Conservation (phyloP, 148 eudicot species). For the Amaranthus cruentus region DNA sequence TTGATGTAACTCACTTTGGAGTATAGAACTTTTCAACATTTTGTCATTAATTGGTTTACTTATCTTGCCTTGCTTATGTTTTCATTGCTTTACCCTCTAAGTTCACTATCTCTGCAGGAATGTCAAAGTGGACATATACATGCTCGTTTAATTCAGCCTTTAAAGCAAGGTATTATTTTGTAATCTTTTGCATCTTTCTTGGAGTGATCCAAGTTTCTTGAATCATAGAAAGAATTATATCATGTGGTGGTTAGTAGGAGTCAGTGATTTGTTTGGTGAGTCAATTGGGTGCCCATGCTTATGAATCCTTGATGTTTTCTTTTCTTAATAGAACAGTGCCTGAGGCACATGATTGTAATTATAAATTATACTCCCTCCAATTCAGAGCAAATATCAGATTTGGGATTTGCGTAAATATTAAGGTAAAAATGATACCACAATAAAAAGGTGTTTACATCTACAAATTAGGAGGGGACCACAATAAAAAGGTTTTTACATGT, state of each 20-base stretch:
- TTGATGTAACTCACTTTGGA: not conserved
- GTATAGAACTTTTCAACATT: not conserved
- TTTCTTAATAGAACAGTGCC: not conserved
- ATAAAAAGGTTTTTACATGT: too few relatives aligned
- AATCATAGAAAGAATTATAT: not conserved
- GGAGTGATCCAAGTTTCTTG: not conserved
- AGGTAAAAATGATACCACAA: too few relatives aligned
- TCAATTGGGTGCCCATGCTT: not conserved
- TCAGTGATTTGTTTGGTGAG: not conserved
- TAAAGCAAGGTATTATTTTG: conserved; percentile 35
- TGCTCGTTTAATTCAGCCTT: conserved; percentile 53
- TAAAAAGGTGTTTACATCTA: too few relatives aligned
- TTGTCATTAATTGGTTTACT: not conserved
- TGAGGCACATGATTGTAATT: not conserved
- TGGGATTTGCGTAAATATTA: too few relatives aligned
- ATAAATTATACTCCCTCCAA: not conserved
- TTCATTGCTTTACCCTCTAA: conserved; percentile 6
- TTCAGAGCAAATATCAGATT: too few relatives aligned
- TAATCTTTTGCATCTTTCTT: not conserved
- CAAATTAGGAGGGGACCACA: too few relatives aligned
- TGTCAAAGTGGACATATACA: conserved; percentile 30
- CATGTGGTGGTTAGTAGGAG: not conserved
- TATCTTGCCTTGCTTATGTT: conserved; percentile 5
- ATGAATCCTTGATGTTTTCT: not conserved
- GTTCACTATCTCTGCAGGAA: conserved; percentile 37